These are phyloP conservation scores for Phaeosphaeria sp. DNA, from an alignment of 2,329 filamentous ascomycete species.

Conservation along the genomic window DNA sequence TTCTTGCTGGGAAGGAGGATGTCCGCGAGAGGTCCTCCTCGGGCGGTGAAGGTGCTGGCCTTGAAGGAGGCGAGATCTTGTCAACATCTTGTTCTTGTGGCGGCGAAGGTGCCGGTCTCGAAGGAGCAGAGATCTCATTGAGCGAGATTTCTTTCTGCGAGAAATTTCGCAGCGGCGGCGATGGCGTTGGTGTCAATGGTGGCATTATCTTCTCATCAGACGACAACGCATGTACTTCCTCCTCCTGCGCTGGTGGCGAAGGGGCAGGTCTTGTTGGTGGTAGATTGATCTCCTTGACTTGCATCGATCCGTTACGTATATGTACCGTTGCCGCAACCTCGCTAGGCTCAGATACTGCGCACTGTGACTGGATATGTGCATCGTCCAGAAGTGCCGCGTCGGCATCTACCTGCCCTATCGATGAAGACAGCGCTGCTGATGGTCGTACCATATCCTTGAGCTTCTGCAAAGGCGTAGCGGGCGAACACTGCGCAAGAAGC, in stretches of 20 bases:
- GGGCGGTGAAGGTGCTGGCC: neutral
- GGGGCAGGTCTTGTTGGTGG: neutral
- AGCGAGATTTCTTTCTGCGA: neutral
- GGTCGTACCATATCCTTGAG: neutral
- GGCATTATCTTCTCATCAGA: neutral
- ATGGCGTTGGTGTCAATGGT: neutral
- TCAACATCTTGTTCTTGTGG: too few species aligned
- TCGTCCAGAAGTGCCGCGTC: neutral
- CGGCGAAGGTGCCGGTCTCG: too few species aligned
- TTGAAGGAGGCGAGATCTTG: too few species aligned
- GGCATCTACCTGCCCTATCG: neutral
- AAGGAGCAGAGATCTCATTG: neutral
- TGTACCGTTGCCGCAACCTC: neutral
- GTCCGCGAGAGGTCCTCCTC: slow-evolving; percentile 2
- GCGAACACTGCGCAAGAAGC: neutral
- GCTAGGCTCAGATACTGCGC: neutral
- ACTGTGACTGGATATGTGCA: neutral
- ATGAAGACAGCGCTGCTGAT: neutral
- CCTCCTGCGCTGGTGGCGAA: neutral
- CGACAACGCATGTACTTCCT: neutral
- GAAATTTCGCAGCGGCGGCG: neutral
- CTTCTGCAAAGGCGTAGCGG: neutral
- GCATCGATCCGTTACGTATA: too few species aligned
- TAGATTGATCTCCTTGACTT: neutral
- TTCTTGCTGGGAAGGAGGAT: slow-evolving; percentile 16